Base-by-base conservation (phyloP, 75 land plant genomes). In the Selaginella moellendorffii region DNA sequence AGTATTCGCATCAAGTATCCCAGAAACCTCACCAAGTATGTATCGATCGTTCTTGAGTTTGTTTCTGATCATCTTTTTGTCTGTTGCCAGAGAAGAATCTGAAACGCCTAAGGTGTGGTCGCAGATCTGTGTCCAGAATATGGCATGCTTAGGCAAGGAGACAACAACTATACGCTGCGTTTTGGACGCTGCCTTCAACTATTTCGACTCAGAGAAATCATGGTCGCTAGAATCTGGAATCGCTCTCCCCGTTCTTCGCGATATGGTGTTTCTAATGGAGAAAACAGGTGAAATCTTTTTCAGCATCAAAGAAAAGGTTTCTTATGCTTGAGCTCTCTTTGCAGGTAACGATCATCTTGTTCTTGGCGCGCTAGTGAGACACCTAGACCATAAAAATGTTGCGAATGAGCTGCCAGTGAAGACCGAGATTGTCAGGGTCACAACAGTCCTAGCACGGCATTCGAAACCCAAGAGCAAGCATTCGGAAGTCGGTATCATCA, bases 301-400 rank as follows among this genome's bases (percentile, higher is more conserved):
- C n/a, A n/a, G n/a, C n/a, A n/a, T n/a, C n/a, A n/a, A n/a, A n/a
- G n/a, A n/a, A n/a, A n/a, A n/a, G n/a, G n/a, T n/a, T n/a, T n/a
- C 46, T 36, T 59, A 22, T 62, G 26, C 59, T 62, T 14, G 18
- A 23, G 65, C 1, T 36, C 52, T 53, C 30, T 26, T 29, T 72
- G 42, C 83, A 92, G 97, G 82, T 63, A 81, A 79, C 68, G 79
- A 80, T 62, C 82, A 79, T 29, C 68, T 88, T 53, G 66, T 93
- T 53, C 75, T 93, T 28, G 77, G 79, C 20, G 72, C 73, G 56
- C 71, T 85, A 1, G 78, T 93, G 20, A 83, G 85, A 24, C 96
- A 86, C 68, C 73, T 95, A 59, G 99, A 95, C 73, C 97, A 95
- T 68, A 95, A 82, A 64, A 86, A 82, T 76, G 80, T 89, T 30